Evolutionary conservation across 139 green algal genomes (phyloP), one percentile per base, ranked within the genome.

Genomic region (Coccomyxa sp.): DNA sequence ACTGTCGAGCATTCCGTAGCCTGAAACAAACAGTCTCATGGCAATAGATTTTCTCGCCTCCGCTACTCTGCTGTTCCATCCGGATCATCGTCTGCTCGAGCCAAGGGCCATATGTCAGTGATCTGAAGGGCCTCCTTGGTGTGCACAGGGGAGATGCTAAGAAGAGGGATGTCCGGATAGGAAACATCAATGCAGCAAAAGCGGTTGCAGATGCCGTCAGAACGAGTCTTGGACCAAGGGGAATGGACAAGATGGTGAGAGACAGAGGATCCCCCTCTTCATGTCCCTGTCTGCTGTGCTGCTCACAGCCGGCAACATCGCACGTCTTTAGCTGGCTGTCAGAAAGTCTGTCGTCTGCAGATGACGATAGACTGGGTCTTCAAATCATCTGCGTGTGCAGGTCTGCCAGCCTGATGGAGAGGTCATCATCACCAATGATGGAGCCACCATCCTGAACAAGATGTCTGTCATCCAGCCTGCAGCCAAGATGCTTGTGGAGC

Each of bases 401-500:
- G 89, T 99, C 18, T 89, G 88, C 7, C 86, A 93, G 41, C 85
- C 92, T 0, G 91, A 94, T 40, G 96, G 95, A 2, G 94, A 99
- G 78, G 97, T 99, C 14, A 95, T 99, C 81, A 99, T 99, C 82
- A 99, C 96, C 39, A 99, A 99, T 82, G 96, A 99, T 81, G 96
- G 96, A 6, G 96, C 96, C 12, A 99, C 96, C 27, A 99, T 99
- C 70, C 86, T 99, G 16, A 95, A 99, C 73, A 98, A 97, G 83
- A 99, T 99, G 96, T 88, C 88, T 0, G 95, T 99, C 22, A 90
- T 88, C 70, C 95, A 99, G 86, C 96, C 96, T 22, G 97, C 96
- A 36, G 96, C 97, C 31, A 99, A 99, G 83, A 99, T 99, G 96
- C 91, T 99, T 7, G 96, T 99, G 44, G 97, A 99, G 83, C 89